Base-by-base conservation (phyloP, 306 rosid genomes). In the Cyamopsis tetragonoloba region DNA sequence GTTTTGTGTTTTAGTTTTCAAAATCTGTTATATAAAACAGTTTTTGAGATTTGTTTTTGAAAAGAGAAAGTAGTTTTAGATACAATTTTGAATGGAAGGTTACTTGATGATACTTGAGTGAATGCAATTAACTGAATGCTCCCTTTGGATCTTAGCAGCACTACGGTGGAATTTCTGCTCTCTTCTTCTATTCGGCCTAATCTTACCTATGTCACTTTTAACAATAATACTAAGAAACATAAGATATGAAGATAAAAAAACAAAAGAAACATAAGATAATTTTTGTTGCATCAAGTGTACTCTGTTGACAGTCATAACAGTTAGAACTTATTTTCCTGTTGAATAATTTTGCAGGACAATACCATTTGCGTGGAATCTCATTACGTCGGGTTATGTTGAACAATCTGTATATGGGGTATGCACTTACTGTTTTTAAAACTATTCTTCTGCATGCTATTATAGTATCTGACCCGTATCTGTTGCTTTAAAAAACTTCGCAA, bases 281-380 rank as follows among this genome's bases (percentile, higher is more conserved):
- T 37, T 37, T 37, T 37, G 43, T 37, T 37, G 14, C 43, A 37
- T 37, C 43, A 37, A 11, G 2, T 8, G 14, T 3, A 8, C 11
- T 37, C n/a, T n/a, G n/a, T n/a, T n/a, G n/a, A n/a, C n/a, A n/a
- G n/a, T n/a, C n/a, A n/a, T n/a, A n/a, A n/a, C n/a, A n/a, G n/a
- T 59, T 6, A 5, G 10, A 73, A 39, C 62, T 62, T 31, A 66
- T 32, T 19, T 38, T 42, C 31, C 54, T 46, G 63, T 65, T 50
- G 19, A 44, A 66, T 57, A 61, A 41, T 78, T 32, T 82, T 77
- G 79, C 71, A 91, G 97, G 88, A 91, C 97, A 13, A 88, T 91
- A 65, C 97, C 97, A 44, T 91, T 91, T 73, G 89, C 79, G 26
- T 91, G 96, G 97, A 91, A 91, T 62, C 96, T 91, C 26, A 62